phyloP scores from a whole-genome alignment of 306 rosid genomes.

The Castanea crenata region DNA sequence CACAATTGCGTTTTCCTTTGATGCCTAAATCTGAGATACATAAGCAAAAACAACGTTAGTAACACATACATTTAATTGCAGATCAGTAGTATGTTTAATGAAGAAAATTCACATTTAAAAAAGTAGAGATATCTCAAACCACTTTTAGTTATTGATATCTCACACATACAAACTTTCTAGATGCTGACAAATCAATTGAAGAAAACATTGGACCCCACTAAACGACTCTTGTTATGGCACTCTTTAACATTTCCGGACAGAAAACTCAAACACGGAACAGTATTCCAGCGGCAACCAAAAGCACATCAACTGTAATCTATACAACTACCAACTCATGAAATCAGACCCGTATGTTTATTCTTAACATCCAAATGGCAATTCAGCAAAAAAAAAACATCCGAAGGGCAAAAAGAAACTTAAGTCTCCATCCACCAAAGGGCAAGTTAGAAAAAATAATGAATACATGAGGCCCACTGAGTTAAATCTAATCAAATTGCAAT shows the following conservation, averaged over 20 bases:
- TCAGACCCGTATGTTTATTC: not conserved
- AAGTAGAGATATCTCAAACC: not conserved
- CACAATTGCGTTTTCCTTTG: not conserved
- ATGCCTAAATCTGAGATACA: slow-evolving; percentile 27
- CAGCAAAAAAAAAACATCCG: not conserved
- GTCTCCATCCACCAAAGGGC: not conserved
- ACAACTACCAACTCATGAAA: not conserved
- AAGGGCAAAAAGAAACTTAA: not conserved
- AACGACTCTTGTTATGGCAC: no score
- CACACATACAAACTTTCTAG: not conserved
- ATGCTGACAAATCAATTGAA: not conserved
- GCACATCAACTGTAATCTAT: not conserved
- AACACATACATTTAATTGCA: not conserved
- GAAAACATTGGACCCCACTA: not conserved
- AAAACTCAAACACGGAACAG: not conserved
- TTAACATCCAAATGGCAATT: not conserved
- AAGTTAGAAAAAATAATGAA: not conserved
- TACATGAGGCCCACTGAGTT: no score
- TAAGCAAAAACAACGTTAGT: not conserved
- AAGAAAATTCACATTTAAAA: not conserved
- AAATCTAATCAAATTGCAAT: not conserved
- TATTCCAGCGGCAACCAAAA: not conserved
- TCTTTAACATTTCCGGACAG: not conserved
- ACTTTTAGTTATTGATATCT: not conserved
- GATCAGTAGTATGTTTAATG: not conserved